Conservation (phyloP, 2,329 filamentous ascomycete species). For the Teratosphaeria destructans region DNA sequence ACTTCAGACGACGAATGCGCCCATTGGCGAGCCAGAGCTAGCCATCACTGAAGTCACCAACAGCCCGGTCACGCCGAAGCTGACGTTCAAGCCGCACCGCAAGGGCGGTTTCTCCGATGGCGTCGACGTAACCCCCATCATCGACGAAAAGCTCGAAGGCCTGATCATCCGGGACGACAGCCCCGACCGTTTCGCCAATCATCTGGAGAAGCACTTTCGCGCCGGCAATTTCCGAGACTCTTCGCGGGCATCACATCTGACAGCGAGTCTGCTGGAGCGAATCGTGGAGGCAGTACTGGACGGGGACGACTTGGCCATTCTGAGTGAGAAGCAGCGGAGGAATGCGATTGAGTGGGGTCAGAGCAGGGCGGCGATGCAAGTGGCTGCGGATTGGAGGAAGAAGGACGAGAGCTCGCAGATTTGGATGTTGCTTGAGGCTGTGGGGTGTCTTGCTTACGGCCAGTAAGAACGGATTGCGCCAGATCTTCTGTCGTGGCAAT, state of each 20-base stretch:
- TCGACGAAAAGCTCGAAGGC: constrained; percentile 14
- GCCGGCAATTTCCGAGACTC: constrained; percentile 15
- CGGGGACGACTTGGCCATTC: constrained; percentile 13
- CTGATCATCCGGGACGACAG: constrained; percentile 11
- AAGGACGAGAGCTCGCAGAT: constrained; percentile 28
- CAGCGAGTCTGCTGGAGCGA: constrained; percentile 21
- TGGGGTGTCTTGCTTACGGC: constrained; percentile 28
- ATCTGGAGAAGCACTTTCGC: constrained; percentile 8
- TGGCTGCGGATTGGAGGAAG: constrained; percentile 24
- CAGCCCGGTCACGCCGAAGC: constrained; percentile 17
- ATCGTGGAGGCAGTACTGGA: constrained; percentile 20
- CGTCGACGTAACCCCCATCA: constrained; percentile 12
- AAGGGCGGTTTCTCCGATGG: constrained; percentile 22
- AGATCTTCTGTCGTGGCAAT: not conserved
- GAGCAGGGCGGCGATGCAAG: constrained; percentile 21
- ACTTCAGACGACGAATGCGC: constrained; percentile 7
- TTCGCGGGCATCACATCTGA: constrained; percentile 18
- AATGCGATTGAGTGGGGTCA: constrained; percentile 26
- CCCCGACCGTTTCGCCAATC: constrained; percentile 15
- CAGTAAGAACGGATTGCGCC: not conserved
- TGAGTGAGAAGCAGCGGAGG: constrained; percentile 24
- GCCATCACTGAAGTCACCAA: constrained; percentile 21
- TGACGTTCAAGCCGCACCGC: constrained; percentile 21
- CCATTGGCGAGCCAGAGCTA: constrained; percentile 11
- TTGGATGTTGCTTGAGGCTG: constrained; percentile 29